Conservation (phyloP, 495 filamentous ascomycete species). For the Trichoderma reesei region DNA sequence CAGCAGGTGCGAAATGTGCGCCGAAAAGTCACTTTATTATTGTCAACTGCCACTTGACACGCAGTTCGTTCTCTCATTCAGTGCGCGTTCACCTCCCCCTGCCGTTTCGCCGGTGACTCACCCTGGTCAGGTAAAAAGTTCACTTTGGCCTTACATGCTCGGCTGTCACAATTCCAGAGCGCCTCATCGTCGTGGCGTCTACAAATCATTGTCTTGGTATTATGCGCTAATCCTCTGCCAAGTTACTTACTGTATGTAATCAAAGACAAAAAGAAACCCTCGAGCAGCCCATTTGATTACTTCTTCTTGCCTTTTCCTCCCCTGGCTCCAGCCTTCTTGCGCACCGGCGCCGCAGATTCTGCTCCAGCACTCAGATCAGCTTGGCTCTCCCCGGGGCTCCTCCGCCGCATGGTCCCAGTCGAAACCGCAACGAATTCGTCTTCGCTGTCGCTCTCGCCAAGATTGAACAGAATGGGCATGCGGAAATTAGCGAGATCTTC, state of each 20-base stretch:
- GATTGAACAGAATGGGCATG: constrained; percentile 80
- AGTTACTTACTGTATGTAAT: too few relatives aligned
- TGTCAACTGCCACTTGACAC: background rate
- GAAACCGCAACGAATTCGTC: constrained; percentile 84
- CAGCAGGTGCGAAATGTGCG: too few relatives aligned
- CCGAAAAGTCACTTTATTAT: background rate
- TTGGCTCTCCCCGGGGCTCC: constrained; percentile 44
- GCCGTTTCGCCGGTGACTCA: background rate
- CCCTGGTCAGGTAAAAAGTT: background rate
- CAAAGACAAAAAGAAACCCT: background rate
- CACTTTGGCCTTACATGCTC: background rate
- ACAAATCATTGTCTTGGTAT: background rate
- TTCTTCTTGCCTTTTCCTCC: constrained; percentile 22
- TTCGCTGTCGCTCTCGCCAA: constrained; percentile 64
- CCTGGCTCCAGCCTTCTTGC: constrained; percentile 25
- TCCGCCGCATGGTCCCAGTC: constrained; percentile 71
- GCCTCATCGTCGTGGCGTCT: too few relatives aligned
- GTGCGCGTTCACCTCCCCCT: too few relatives aligned
- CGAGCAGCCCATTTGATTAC: constrained; percentile 9
- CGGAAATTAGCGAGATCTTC: constrained; percentile 56
- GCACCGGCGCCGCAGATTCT: constrained; percentile 21
- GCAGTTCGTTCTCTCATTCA: too few relatives aligned
- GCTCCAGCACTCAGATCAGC: constrained; percentile 28
- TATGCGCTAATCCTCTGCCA: background rate
- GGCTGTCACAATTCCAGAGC: background rate